These are phyloP conservation scores for Macrolepiota dolichaula DNA, from an alignment of 768 basidiomycete genomes.

Conservation along the genomic window DNA sequence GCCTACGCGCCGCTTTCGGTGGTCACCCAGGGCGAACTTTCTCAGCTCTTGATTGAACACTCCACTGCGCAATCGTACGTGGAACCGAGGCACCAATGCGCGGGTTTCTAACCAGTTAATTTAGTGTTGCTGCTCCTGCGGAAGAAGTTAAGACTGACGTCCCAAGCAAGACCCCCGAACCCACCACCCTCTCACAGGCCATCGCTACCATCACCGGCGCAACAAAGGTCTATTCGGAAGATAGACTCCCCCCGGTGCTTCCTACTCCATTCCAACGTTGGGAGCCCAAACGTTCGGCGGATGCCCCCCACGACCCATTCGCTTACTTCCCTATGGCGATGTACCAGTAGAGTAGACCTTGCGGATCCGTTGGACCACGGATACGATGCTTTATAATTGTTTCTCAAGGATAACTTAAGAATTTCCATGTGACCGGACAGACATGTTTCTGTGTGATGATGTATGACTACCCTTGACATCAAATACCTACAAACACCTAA, in stretches of 20 bases:
- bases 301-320: slow-evolving; percentile 80
- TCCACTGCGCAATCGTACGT: slow-evolving; percentile 65
- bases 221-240: slow-evolving; percentile 55
- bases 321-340: slow-evolving; percentile 84
- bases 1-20: slow-evolving; percentile 91
- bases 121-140: slow-evolving; percentile 53
- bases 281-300: slow-evolving; percentile 65
- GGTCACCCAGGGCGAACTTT: slow-evolving; percentile 80
- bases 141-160: slow-evolving; percentile 41
- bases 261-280: slow-evolving; percentile 69
- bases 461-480: slow-evolving; percentile 10
- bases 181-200: slow-evolving; percentile 67
- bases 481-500: slow-evolving; percentile 43
- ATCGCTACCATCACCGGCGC: slow-evolving; percentile 61
- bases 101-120: neutral
- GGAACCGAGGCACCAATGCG: neutral
- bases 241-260: slow-evolving; percentile 71
- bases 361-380: slow-evolving; percentile 9
- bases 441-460: neutral
- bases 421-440: neutral
- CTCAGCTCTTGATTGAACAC: slow-evolving; percentile 78
- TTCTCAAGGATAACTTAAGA: neutral
- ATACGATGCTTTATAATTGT: neutral
- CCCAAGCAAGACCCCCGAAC: slow-evolving; percentile 38
- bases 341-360: slow-evolving; percentile 34